Evolutionary conservation across 2,329 filamentous ascomycete genomes (phyloP).

Genomic region (Gaeumannomyces tritici): DNA sequence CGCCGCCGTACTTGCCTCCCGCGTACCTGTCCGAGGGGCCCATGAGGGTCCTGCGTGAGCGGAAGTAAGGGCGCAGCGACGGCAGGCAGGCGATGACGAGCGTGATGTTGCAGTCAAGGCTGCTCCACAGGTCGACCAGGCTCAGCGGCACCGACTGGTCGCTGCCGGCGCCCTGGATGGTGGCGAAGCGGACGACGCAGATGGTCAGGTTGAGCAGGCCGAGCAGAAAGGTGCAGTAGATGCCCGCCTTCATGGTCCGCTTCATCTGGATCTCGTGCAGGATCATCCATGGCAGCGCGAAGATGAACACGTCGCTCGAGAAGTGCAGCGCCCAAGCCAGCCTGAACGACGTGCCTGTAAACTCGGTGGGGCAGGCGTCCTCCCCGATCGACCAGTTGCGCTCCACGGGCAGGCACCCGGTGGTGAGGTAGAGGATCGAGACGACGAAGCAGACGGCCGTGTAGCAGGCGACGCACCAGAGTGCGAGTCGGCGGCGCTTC

Average conservation of each 20-base stretch:
- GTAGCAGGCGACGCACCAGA: neutral
- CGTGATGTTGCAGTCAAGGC: neutral
- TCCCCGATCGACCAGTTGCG: neutral
- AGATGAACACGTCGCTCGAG: neutral
- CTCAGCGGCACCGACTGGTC: neutral
- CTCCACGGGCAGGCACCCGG: neutral
- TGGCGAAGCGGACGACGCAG: neutral
- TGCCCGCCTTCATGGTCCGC: neutral
- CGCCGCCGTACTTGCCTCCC: neutral
- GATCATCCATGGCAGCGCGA: conserved; percentile 1
- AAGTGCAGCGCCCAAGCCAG: neutral
- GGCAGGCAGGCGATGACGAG: conserved; percentile 6
- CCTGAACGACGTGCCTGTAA: neutral
- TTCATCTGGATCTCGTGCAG: neutral
- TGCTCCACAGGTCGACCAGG: neutral
- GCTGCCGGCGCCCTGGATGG: neutral
- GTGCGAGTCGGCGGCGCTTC: neutral
- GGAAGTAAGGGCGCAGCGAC: conserved; percentile 16
- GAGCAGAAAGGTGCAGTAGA: neutral
- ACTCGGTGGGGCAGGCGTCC: neutral
- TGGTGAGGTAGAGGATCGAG: neutral
- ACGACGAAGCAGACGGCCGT: neutral
- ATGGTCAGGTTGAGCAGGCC: neutral
- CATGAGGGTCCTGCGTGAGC: conserved; percentile 8
- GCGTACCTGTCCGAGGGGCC: neutral